A percentile compares a stretch with the other conserved stretches of the same genome.
These are phyloP conservation scores for Aspergillus alliaceus DNA, from an alignment of 2,329 filamentous ascomycete genomes.

Conservation along the genomic window DNA sequence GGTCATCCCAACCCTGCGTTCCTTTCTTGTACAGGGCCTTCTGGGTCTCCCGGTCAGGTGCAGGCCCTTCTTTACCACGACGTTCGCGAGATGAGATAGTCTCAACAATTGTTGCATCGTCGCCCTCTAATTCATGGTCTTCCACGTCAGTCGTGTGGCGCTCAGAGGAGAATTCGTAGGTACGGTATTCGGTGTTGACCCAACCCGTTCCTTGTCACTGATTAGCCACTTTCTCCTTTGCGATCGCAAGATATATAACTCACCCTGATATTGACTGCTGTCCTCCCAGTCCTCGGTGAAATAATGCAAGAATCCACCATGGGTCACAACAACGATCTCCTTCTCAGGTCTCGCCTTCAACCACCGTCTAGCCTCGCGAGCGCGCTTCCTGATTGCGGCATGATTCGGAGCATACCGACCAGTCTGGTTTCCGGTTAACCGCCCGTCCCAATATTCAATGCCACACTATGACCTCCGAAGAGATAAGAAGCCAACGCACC, in stretches of 20 bases:
- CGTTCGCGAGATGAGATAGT: constrained; percentile 42
- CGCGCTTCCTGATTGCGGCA: constrained; percentile 59
- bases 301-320: constrained; percentile 82
- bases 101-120: constrained; percentile 44
- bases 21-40: constrained; percentile 39
- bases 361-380: constrained; percentile 60
- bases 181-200: constrained; percentile 71
- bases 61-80: constrained; percentile 39
- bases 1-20: constrained; percentile 45
- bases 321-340: constrained; percentile 75
- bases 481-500: constrained; percentile 26
- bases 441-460: not conserved
- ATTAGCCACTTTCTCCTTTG: not conserved
- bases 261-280: constrained; percentile 49
- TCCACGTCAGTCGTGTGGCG: constrained; percentile 50
- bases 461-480: not conserved
- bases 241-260: constrained; percentile 4
- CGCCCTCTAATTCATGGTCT: constrained; percentile 34
- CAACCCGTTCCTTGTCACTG: constrained; percentile 64
- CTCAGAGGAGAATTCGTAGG: constrained; percentile 62
- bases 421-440: constrained; percentile 21
- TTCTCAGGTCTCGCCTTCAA: constrained; percentile 57
- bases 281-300: constrained; percentile 79
- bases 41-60: constrained; percentile 37
- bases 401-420: constrained; percentile 48